A percentile compares a stretch with the other conserved stretches of the same genome.
These are phyloP conservation scores for Batkoa obscura DNA, from an alignment of 371 early-diverging fungal genomes.

Conservation along the genomic window DNA sequence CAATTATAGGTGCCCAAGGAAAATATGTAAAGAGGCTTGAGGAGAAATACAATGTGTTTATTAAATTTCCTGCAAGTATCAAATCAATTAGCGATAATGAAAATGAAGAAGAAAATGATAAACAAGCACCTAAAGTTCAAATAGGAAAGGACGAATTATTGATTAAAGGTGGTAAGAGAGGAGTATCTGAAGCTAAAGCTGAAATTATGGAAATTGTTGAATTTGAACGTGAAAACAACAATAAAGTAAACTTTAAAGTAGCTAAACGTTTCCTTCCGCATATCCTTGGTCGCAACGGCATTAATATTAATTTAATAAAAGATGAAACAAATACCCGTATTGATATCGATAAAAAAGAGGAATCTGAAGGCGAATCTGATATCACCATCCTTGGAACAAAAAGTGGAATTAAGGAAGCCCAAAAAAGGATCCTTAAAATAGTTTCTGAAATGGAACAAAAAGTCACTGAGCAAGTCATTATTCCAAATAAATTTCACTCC, in stretches of 20 bases:
- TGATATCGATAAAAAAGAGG: slow-evolving; percentile 26
- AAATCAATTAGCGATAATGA: slow-evolving; percentile 12
- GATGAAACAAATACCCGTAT: slow-evolving; percentile 38
- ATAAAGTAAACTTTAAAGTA: slow-evolving; percentile 25
- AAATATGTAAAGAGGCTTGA: slow-evolving; percentile 59
- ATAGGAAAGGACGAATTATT: slow-evolving; percentile 29
- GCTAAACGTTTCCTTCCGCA: slow-evolving; percentile 37
- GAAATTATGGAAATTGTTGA: slow-evolving; percentile 58
- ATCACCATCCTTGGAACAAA: slow-evolving; percentile 38
- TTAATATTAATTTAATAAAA: slow-evolving; percentile 39
- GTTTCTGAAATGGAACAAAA: slow-evolving; percentile 26
- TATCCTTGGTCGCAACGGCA: slow-evolving; percentile 50
- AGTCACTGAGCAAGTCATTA: slow-evolving; percentile 21
- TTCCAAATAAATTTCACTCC: slow-evolving; percentile 46
- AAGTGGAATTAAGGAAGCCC: slow-evolving; percentile 24
- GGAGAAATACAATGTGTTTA: slow-evolving; percentile 56
- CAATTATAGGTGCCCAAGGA: slow-evolving; percentile 57
- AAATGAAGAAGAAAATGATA: slow-evolving; percentile 21
- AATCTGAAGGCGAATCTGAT: slow-evolving; percentile 18
- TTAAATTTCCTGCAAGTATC: slow-evolving; percentile 37
- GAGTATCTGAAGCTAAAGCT: slow-evolving; percentile 44
- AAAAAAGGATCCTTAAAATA: slow-evolving; percentile 24
- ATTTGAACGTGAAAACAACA: slow-evolving; percentile 48
- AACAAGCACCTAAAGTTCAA: slow-evolving; percentile 14
- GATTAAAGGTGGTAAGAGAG: slow-evolving; percentile 54